phyloP scores from a whole-genome alignment of 345 rosid genomes.

The Gossypium stocksii region DNA sequence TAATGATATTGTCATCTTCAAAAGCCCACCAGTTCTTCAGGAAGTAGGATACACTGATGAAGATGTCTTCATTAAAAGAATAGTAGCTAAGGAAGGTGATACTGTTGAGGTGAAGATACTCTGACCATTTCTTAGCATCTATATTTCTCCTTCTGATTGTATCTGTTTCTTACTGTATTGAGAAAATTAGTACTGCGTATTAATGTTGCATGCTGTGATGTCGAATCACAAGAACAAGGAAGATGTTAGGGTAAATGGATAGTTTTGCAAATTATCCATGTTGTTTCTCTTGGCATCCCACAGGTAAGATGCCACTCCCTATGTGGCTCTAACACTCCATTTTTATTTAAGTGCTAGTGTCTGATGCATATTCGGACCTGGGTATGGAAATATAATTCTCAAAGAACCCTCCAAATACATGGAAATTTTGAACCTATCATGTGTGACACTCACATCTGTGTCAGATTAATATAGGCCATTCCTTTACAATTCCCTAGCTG shows the following conservation, averaged over 20 bases:
- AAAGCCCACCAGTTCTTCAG: slow-evolving; percentile 92
- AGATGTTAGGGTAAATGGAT: background rate
- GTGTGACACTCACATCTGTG: background rate
- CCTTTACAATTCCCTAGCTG: background rate
- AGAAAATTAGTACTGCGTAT: background rate
- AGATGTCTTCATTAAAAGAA: slow-evolving; percentile 89
- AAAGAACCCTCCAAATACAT: background rate
- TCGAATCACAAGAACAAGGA: background rate
- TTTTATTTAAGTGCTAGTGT: background rate
- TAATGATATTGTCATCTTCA: slow-evolving; percentile 87
- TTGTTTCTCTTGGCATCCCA: background rate
- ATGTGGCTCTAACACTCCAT: background rate
- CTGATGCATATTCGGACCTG: background rate
- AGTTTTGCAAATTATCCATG: background rate
- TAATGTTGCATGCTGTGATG: background rate
- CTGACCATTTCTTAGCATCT: background rate
- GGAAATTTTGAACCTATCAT: background rate
- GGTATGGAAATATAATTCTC: background rate
- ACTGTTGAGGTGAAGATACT: slow-evolving; percentile 65
- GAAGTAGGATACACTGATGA: slow-evolving; percentile 89
- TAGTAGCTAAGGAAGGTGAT: slow-evolving; percentile 93
- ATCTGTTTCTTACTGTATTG: background rate
- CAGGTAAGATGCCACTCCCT: background rate
- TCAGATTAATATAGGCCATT: background rate
- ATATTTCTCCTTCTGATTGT: background rate